Evolutionary conservation across 75 land plant species (phyloP).

Genomic region (Pinus taeda): DNA sequence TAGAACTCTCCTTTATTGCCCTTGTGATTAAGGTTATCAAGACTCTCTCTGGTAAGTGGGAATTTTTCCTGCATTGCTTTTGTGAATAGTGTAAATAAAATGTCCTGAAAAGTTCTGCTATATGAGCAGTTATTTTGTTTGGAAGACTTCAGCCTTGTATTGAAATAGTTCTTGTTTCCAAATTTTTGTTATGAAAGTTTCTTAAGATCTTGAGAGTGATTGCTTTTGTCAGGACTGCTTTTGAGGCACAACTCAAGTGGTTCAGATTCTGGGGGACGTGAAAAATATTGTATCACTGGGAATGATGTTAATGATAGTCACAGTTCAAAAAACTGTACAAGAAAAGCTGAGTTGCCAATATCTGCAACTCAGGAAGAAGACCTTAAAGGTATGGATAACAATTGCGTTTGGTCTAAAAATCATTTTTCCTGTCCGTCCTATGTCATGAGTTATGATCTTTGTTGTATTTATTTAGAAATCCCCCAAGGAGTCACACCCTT

Average conservation of each 20-base stretch:
- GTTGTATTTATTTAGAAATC: background rate
- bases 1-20: conserved; percentile 44
- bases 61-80: background rate
- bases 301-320: background rate
- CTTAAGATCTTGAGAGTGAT: background rate
- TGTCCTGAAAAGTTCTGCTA: background rate
- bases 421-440: background rate
- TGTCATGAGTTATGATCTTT: background rate
- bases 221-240: conserved; percentile 8
- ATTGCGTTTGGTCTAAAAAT: background rate
- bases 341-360: background rate
- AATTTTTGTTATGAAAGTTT: background rate
- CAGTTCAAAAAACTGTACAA: background rate
- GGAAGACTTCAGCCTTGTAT: conserved; percentile 1
- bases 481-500: background rate
- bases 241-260: background rate
- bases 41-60: conserved; percentile 60
- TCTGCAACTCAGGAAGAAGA: conserved; percentile 1
- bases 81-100: too few species aligned
- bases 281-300: background rate
- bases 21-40: conserved; percentile 63
- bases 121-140: background rate
- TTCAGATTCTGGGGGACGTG: conserved; percentile 6
- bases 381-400: conserved; percentile 5
- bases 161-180: background rate